Conservation (phyloP, 306 rosid species). For the Cucurbita maxima region DNA sequence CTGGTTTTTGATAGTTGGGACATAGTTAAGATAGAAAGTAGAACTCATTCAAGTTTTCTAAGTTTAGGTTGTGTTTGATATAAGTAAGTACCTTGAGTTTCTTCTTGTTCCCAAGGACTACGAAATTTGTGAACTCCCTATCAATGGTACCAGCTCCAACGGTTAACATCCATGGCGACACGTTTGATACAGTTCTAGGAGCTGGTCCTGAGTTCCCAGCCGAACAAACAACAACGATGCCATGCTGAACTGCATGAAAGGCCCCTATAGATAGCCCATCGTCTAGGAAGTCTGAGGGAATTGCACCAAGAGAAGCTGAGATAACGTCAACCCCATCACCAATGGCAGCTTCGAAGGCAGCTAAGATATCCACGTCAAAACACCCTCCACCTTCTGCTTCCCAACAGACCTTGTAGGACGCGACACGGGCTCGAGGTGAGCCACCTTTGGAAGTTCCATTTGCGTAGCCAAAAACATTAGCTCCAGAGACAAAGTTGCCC, state of each 20-base stretch:
- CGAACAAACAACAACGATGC: constrained; percentile 58
- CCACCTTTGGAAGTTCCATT: constrained; percentile 63
- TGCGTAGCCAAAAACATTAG: constrained; percentile 35
- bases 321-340: constrained; percentile 63
- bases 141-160: constrained; percentile 68
- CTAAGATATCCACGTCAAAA: constrained; percentile 46
- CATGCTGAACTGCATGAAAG: constrained; percentile 40
- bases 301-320: constrained; percentile 47
- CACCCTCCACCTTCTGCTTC: constrained; percentile 39
- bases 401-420: constrained; percentile 89
- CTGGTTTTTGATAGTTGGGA: background rate
- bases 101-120: constrained; percentile 29
- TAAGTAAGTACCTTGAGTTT: background rate
- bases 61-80: background rate
- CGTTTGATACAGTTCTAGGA: constrained; percentile 36
- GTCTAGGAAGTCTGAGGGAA: constrained; percentile 22
- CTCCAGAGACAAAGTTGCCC: background rate
- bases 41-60: background rate
- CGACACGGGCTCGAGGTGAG: constrained; percentile 55
- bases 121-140: constrained; percentile 40
- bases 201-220: constrained; percentile 67
- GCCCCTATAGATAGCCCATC: constrained; percentile 51
- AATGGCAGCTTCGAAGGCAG: constrained; percentile 75
- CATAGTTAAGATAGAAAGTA: background rate
- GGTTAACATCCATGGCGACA: constrained; percentile 77